Evolutionary conservation across 2,329 filamentous ascomycete species (phyloP).

Genomic region (Cladosporium sp.): DNA sequence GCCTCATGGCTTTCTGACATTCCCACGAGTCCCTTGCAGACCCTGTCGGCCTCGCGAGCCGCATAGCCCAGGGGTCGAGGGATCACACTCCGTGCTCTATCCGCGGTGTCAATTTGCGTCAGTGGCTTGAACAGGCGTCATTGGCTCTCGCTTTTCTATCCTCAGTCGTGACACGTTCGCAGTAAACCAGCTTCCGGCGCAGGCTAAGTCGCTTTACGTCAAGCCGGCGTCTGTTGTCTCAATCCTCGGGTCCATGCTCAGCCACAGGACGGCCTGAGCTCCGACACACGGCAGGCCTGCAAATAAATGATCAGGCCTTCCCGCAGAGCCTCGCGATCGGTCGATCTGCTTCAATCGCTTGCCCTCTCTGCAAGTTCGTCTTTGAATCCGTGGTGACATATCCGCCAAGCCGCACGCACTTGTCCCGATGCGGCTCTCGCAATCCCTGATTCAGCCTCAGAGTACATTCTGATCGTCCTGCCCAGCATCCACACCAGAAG

Average conservation of each 20-base stretch:
- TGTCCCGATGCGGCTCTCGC: neutral
- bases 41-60: neutral
- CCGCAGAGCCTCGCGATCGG: conserved; percentile 3
- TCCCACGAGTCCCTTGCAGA: neutral
- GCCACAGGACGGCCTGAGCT: neutral
- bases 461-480: neutral
- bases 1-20: neutral
- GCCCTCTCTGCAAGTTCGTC: neutral
- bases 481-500: neutral
- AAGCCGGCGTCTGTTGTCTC: neutral
- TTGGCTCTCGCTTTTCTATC: neutral
- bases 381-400: neutral
- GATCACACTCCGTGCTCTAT: neutral
- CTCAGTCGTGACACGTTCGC: neutral
- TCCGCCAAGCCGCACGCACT: neutral
- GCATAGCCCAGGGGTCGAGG: neutral
- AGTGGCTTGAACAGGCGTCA: neutral
- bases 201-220: neutral
- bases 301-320: neutral
- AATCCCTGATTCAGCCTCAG: neutral
- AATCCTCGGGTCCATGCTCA: neutral
- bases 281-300: neutral
- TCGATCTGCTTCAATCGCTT: conserved; percentile 4
- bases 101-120: neutral
- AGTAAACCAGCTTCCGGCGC: neutral